Percentiles rank a stretch among this genome's conserved stretches.
Evolutionary conservation across 257 asterid genomes (phyloP).

Genomic region (Solanum chiquidenum): DNA sequence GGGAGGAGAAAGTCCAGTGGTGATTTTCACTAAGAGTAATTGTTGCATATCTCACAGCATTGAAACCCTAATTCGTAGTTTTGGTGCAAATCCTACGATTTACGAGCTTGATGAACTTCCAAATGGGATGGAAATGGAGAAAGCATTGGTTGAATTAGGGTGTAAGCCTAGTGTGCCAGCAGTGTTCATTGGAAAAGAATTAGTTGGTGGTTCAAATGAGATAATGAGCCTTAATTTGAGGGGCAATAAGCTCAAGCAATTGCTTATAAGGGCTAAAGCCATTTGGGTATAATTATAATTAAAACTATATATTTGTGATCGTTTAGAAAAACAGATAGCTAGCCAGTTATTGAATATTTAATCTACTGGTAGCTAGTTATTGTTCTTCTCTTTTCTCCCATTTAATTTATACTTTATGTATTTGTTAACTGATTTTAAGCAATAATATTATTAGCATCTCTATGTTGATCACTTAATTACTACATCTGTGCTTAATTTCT

Average conservation of each 20-base stretch:
- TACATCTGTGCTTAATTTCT: neutral
- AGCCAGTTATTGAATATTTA: neutral
- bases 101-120: slow-evolving; percentile 33
- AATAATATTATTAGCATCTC: neutral
- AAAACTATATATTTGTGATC: neutral
- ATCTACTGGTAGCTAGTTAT: neutral
- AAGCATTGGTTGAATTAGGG: slow-evolving; percentile 35
- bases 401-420: neutral
- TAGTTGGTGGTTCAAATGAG: slow-evolving; percentile 56
- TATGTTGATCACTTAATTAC: neutral
- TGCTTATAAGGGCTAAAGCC: slow-evolving; percentile 48
- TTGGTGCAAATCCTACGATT: slow-evolving; percentile 44
- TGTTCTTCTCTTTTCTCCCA: neutral
- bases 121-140: slow-evolving; percentile 37
- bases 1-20: slow-evolving; percentile 39
- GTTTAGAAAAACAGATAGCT: neutral
- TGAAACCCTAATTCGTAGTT: slow-evolving; percentile 24
- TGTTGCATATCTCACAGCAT: slow-evolving; percentile 57
- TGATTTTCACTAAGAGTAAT: slow-evolving; percentile 47
- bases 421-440: neutral
- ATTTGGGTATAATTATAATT: slow-evolving; percentile 47
- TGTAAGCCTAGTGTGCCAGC: slow-evolving; percentile 49
- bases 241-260: slow-evolving; percentile 35
- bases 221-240: slow-evolving; percentile 48
- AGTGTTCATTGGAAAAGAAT: slow-evolving; percentile 42